A percentile compares a stretch with the other conserved stretches of the same genome.
These are phyloP conservation scores for Volvox africanus DNA, from an alignment of 139 green algal species.

Conservation along the genomic window DNA sequence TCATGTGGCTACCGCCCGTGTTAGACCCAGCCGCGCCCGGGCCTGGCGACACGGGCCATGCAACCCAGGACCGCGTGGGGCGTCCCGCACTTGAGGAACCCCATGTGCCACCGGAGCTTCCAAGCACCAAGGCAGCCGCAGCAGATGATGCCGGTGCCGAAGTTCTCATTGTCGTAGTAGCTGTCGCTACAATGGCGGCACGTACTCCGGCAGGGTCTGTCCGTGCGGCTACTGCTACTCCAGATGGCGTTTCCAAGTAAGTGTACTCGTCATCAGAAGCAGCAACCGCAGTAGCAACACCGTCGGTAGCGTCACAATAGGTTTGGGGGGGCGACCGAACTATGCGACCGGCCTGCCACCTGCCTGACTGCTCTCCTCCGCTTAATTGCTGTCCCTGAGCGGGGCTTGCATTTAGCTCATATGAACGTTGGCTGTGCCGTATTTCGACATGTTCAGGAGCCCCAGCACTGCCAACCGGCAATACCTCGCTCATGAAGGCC, in stretches of 20 bases:
- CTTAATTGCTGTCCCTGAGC: background rate
- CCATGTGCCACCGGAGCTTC: background rate
- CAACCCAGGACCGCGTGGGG: background rate
- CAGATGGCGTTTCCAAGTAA: too few species aligned
- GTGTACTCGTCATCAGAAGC: too few species aligned
- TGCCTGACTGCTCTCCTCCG: background rate
- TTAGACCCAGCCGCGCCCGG: background rate
- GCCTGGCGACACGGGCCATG: background rate
- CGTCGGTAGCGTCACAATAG: too few species aligned
- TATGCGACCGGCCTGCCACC: background rate
- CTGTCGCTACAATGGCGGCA: too few species aligned
- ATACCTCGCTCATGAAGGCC: background rate
- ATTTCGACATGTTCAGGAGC: conserved; percentile 7
- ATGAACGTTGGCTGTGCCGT: background rate
- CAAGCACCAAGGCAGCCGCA: background rate
- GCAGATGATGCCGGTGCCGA: too few species aligned
- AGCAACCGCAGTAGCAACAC: too few species aligned
- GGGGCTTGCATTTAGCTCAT: background rate
- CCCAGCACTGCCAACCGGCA: background rate
- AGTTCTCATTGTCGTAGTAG: background rate
- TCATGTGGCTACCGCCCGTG: background rate
- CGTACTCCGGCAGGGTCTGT: too few species aligned
- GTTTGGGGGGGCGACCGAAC: too few species aligned
- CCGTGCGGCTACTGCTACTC: too few species aligned
- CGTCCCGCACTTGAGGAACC: background rate